Base-by-base conservation (phyloP, 1,284 basidiomycete species). In the Calocybe gambosa region DNA sequence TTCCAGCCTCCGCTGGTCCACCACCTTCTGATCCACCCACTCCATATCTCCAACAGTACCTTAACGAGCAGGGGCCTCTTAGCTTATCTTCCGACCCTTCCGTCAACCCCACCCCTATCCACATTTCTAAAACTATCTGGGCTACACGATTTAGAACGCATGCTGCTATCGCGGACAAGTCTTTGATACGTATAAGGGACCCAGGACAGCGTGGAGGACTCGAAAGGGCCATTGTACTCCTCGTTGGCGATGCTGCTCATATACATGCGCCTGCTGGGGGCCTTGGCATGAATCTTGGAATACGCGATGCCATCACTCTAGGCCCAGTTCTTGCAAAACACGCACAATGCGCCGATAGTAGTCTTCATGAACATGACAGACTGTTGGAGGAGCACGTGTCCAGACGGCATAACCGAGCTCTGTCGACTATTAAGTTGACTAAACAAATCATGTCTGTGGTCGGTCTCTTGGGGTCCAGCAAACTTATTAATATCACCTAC, bases 171-270 rank as follows among this genome's bases (percentile, higher is more conserved):
- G 70, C 69, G 6, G 65, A 65, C n/a, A 57, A 54, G 25, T 65
- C 59, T 45, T 59, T 67, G 44, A 50, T 56, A 39, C 62, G 56
- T 4, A 43, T 66, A 5, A 50, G 52, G 5, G 45, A 23, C 28
- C n/a, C 31, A 15, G 41, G 35, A 18, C 35, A 45, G 12, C n/a
- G 13, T 35, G 44, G 19, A 25, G 45, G 43, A 15, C 39, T 39
- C 5, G 47, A 39, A 33, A 54, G 56, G 23, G 63, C 61, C 12
- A 47, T 57, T 16, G 57, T 71, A 25, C 45, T 71, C 33, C 62
- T 73, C 6, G 53, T 69, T 5, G 70, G 71, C 16, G 72, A 73
- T 50, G 67, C 70, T 2, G 69, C 69, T 5, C 72, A 74, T 55
- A 66, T 71, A 23, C 71, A 71, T 48, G 64, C 67, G 3, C 71